Base-by-base conservation (phyloP, 2,329 filamentous ascomycete species). In the Aspergillus sp. region DNA sequence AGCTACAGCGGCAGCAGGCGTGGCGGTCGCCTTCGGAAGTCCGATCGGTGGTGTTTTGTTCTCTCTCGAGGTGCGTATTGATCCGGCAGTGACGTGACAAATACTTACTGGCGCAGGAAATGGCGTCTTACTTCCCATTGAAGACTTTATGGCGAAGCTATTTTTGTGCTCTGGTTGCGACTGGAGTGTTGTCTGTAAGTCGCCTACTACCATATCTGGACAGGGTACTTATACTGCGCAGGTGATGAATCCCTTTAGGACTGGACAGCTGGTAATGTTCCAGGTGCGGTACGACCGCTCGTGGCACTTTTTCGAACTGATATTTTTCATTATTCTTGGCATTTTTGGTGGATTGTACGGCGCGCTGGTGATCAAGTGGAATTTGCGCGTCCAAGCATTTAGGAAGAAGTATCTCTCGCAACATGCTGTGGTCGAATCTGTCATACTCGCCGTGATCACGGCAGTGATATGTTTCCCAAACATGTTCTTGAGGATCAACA, bases 131-230 rank as follows among this genome's bases (percentile, higher is more conserved):
- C 72, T 99, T 99, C 69, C 95, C 95, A 0, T 85, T 99, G 22
- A 98, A 98, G 79, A 99, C 95, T 0, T 87, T 99, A 79, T 98
- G 95, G 95, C 87, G 95, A 69, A 97, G 93, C 75, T 99, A 98
- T 76, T 98, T 99, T 76, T 99, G 95, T 77, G 95, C 95, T 31
- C 80, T 99, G 66, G 94, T 99, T 5, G 95, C 93, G 5, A 98
- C 95, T 1, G 92, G 93, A 54, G 92, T 97, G 17, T 81, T 99
- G 45, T 90, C 95, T 28, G 83, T 85, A 81, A 62, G 82, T 76
- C 22, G 30, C 7, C 8, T 38, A 28, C 19, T 31, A 11, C 43
- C 48, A 13, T n/a, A 22, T 13, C 1, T 9, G 19, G 34, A 25
- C 3, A 13, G 30, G 31, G 7, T 53, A 38, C 57, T 63, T 28